Base-by-base conservation (phyloP, 305 asterid genomes). In the Caryopteris hybrid region DNA sequence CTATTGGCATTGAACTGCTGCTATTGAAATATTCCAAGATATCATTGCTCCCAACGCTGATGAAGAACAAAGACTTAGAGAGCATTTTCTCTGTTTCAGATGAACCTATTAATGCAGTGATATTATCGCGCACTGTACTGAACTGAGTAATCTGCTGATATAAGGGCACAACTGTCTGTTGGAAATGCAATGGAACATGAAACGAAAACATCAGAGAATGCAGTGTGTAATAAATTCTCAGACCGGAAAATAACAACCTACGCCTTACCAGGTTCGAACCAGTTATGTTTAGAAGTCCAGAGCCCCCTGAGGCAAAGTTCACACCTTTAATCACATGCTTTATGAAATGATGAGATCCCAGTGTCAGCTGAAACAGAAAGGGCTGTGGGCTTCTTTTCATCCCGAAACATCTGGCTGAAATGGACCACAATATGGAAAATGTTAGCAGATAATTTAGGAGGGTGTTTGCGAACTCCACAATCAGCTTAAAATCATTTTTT, bases 31-130 rank as follows among this genome's bases (percentile, higher is more conserved):
- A 80, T 48, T 62, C 79, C 34, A 81, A 76, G 20, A 87, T 70
- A 74, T 87, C 91, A 38, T 83, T 85, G 81, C 91, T 79, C 47
- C 91, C 91, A 2, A 76, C 54, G 46, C 85, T 85, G 67, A 83
- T 74, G 80, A 85, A 68, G 87, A 73, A 81, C 34, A 79, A 11
- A 11, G 91, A 78, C 33, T 78, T 80, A 14, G 48, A 61, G 13
- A 87, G 71, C 69, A 74, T 76, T 13, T 50, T 64, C 48, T 76
- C 41, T 0, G 83, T 76, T 48, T 78, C 81, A 50, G 62, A 14
- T 33, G 71, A 43, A n/a, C 88, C 87, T 36, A 74, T 65, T 36
- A 53, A 43, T 23, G 79, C 76, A 1, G 82, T 76, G 25, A 87
- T 53, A 51, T 76, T 78, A 41, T 45, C 78, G 13, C 73, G 52